Percentiles rank a stretch among this genome's conserved stretches.
phyloP scores from a whole-genome alignment of 345 rosid genomes.

The Atalantia buxifolia region DNA sequence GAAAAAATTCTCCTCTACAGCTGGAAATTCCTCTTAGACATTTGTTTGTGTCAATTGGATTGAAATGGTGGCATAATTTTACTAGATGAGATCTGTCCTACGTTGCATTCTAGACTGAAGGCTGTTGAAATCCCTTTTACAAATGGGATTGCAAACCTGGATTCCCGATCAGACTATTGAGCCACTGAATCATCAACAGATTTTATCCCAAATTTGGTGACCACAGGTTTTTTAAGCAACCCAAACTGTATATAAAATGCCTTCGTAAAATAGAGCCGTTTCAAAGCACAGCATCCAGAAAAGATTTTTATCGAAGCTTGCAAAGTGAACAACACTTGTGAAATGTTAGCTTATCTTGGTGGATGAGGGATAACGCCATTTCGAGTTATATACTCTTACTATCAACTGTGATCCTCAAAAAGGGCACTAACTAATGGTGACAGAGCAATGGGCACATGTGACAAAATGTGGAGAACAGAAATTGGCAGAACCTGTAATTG shows the following conservation, averaged over 20 bases:
- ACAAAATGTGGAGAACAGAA: not conserved
- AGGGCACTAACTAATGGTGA: not conserved
- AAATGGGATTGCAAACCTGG: slow-evolving; percentile 5
- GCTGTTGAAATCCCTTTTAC: not conserved
- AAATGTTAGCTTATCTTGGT: not conserved
- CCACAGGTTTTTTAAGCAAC: slow-evolving; percentile 24
- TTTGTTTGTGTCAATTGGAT: not conserved
- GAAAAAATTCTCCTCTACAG: not conserved
- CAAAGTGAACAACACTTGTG: not conserved
- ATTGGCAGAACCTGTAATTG: slow-evolving; percentile 74
- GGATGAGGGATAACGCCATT: not conserved
- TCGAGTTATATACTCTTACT: not conserved
- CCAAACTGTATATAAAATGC: slow-evolving; percentile 15
- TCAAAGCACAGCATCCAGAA: not conserved
- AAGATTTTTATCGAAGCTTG: not conserved
- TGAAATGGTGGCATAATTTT: not conserved
- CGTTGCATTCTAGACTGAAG: not conserved
- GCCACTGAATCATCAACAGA: slow-evolving; percentile 23
- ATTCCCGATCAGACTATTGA: slow-evolving; percentile 3
- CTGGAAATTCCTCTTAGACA: not conserved
- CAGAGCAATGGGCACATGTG: not conserved
- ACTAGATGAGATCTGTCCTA: not conserved
- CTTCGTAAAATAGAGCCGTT: slow-evolving; percentile 13
- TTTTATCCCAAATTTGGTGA: slow-evolving; percentile 10
- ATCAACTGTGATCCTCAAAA: not conserved